phyloP scores from a whole-genome alignment of 306 rosid genomes.

The Arachis hypogaea region DNA sequence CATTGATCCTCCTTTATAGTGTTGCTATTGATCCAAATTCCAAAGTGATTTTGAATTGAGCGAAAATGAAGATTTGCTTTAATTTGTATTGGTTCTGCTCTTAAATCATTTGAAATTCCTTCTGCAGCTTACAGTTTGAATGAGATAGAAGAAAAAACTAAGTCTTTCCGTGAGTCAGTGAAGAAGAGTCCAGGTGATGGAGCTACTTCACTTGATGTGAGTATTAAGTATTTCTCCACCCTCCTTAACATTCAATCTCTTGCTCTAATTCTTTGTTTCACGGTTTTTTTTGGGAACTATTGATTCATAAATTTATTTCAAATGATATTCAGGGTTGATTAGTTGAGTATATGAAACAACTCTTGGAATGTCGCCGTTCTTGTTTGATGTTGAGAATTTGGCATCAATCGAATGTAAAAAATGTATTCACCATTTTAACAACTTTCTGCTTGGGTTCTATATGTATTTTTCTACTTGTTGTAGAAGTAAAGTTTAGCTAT shows the following conservation, averaged over 20 bases:
- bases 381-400: slow-evolving; percentile 15
- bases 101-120: slow-evolving; percentile 13
- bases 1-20: too few relatives aligned
- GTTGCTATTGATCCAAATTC: too few relatives aligned
- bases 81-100: neutral
- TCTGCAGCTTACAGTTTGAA: slow-evolving; percentile 58
- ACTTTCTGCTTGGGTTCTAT: neutral
- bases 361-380: neutral
- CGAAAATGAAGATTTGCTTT: neutral
- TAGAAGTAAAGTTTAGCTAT: neutral
- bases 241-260: slow-evolving; percentile 12
- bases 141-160: slow-evolving; percentile 61
- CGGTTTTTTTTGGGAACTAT: neutral
- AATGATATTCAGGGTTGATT: neutral
- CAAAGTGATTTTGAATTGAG: neutral
- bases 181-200: slow-evolving; percentile 45
- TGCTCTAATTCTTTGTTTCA: neutral
- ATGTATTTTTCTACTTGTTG: neutral
- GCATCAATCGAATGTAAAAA: neutral
- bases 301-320: neutral
- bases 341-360: neutral
- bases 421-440: neutral
- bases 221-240: slow-evolving; percentile 38
- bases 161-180: slow-evolving; percentile 48
- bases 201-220: slow-evolving; percentile 58